Percentiles rank a stretch among this genome's conserved stretches.
These are phyloP conservation scores for Buddleja alternifolia DNA, from an alignment of 257 asterid species.

Conservation along the genomic window DNA sequence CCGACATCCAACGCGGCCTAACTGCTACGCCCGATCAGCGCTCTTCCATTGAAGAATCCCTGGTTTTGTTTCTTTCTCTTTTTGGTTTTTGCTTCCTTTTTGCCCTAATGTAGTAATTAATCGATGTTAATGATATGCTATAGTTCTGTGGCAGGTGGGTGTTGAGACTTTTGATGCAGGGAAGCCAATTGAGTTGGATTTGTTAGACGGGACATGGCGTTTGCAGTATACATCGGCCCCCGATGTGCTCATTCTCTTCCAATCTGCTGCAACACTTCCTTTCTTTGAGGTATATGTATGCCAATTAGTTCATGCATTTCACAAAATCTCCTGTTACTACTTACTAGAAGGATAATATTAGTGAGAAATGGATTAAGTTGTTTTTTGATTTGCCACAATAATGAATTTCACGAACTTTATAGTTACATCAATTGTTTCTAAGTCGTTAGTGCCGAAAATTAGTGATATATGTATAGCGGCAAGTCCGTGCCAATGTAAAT, in stretches of 20 bases:
- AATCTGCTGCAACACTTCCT: constrained; percentile 77
- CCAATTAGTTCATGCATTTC: neutral
- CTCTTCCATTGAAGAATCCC: constrained; percentile 76
- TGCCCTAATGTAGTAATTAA: neutral
- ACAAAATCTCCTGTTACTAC: no score
- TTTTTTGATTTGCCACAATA: no score
- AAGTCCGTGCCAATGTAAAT: no score
- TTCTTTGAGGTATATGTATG: constrained; percentile 58
- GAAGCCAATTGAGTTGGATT: constrained; percentile 51
- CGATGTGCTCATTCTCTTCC: constrained; percentile 79
- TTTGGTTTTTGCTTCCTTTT: neutral
- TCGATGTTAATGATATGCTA: no score
- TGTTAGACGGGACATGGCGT: constrained; percentile 95
- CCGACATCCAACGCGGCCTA: constrained; percentile 81
- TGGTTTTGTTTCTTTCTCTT: constrained; percentile 39
- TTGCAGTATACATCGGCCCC: constrained; percentile 89
- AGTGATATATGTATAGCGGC: no score
- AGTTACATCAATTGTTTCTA: no score
- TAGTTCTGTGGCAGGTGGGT: constrained; percentile 47
- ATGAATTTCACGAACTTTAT: no score
- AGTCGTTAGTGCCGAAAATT: no score
- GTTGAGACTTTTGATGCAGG: constrained; percentile 75
- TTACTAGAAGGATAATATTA: no score
- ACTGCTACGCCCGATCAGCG: constrained; percentile 65
- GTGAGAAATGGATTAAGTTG: no score